Conservation (phyloP, 192 early-diverging fungal genomes). For the Funneliformis geosporum region DNA sequence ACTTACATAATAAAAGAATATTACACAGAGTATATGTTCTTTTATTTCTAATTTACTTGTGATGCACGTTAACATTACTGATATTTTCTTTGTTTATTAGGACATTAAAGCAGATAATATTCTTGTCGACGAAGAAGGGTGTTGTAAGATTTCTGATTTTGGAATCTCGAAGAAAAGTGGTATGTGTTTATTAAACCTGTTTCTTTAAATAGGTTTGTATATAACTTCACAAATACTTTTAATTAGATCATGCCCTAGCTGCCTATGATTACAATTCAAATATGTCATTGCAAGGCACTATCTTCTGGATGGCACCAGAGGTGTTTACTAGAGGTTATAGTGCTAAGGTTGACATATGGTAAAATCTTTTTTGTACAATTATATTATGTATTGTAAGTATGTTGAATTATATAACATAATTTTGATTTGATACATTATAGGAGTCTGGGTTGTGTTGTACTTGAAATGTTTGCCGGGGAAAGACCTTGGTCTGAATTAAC, state of each 20-base stretch:
- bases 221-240: slow-evolving; percentile 35
- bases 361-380: not conserved
- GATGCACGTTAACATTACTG: not conserved
- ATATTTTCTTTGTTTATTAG: slow-evolving; percentile 32
- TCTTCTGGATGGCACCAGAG: slow-evolving; percentile 98
- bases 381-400: not conserved
- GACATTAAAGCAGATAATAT: slow-evolving; percentile 86
- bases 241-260: slow-evolving; percentile 17
- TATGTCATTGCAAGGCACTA: slow-evolving; percentile 69
- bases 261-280: slow-evolving; percentile 47
- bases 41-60: slow-evolving; percentile 14
- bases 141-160: slow-evolving; percentile 97
- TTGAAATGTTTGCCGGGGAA: slow-evolving; percentile 94
- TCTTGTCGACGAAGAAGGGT: slow-evolving; percentile 74
- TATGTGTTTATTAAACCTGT: slow-evolving; percentile 4
- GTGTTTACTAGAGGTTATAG: slow-evolving; percentile 81
- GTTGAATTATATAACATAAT: not conserved
- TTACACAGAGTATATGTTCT: slow-evolving; percentile 62
- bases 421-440: not conserved
- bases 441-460: slow-evolving; percentile 80
- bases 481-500: slow-evolving; percentile 70
- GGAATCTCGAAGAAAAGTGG: slow-evolving; percentile 87
- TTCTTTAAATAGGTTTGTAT: slow-evolving; percentile 34
- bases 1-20: slow-evolving; percentile 77
- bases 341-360: slow-evolving; percentile 95